Base-by-base conservation (phyloP, 2,329 filamentous ascomycete genomes). In the Aspergillus fumigatus region DNA sequence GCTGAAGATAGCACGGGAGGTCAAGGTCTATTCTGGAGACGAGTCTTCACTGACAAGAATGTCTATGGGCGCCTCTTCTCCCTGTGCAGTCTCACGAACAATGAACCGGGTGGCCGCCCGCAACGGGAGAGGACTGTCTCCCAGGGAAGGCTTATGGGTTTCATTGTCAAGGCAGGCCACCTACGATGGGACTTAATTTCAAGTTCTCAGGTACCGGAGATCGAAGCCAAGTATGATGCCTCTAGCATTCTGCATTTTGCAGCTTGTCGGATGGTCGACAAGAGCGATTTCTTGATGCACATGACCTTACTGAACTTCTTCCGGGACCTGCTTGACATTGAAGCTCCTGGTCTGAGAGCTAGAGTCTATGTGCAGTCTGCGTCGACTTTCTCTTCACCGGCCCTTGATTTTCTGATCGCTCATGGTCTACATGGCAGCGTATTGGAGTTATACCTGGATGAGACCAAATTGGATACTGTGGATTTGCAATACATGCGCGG, bases 231-330 rank as follows among this genome's bases (percentile, higher is more conserved):
- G 51, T 75, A 73, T 50, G 55, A 70, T 32, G 74, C 72, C 55
- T 70, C 59, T 17, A 73, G 79, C 48, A 67, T 87, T 8, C 72
- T 86, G 2, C 79, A 84, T 35, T 86, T 84, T 56, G 80, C 79
- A 5, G 73, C 80, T 3, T 69, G 75, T 50, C 74, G 77, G 45
- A 85, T 86, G 82, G 79, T 85, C 2, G 79, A 87, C 58, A 75
- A 71, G 48, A 77, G 78, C 32, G 84, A 87, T 64, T 76, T 85
- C 3, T 71, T 87, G 50, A 83, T 86, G 81, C 79, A 85, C 60
- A 80, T 84, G 72, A 82, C 80, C 4, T 70, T 85, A 45, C 73
- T 86, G 57, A 79, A 83, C 59, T 86, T 85, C 67, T 84, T 78
- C 65, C 75, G 78, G 21, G 77, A 81, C n/a, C 69, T 85, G 2